Evolutionary conservation across 257 asterid genomes (phyloP), one percentile per base, ranked within the genome.

Genomic region (Anisodus tanguticus): DNA sequence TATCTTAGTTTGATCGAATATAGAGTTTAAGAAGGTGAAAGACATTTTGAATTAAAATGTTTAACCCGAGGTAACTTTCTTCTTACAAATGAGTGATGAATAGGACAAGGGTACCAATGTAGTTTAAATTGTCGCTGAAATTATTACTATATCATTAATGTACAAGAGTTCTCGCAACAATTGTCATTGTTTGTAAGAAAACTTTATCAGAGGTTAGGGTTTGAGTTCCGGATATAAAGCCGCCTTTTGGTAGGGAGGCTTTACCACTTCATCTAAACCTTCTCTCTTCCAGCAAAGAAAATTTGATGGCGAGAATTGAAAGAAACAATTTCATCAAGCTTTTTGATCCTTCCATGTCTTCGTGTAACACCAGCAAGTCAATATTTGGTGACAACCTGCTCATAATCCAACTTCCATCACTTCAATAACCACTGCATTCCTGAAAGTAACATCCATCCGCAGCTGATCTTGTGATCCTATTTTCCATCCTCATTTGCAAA

Each of bases 401-500:
- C 39, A 63, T 63, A 62, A 62, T 62, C 70, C 70, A 63, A 63
- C 70, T 63, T 63, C 70, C 70, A 63, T 17, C 26, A 59, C 66
- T 59, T 17, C 66, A 59, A 59, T 22, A 63, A 63, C 70, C 70
- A 63, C 15, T 41, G 45, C 45, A 41, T 31, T 31, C 35, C 35
- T 31, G 35, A 31, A 31, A 31, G 35, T 31, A 31, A 15, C 49
- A 54, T 53, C 82, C 82, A 77, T 8, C 31, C 31, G 3, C 31
- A 15, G 49, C 82, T 76, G 64, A 76, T 76, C 63, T 31, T 77
- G 63, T 49, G 0, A 77, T 49, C 26, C 3, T 31, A 77, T 2
- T 53, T 10, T 53, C 82, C 66, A 77, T 53, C 82, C 82, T 77
- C 82, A 77, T 77, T 31, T 64, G 82, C 82, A 77, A 77, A 77